A percentile compares a stretch with the other conserved stretches of the same genome.
These are phyloP conservation scores for Taphrina wiesneri DNA, from an alignment of 1,139 yeast genomes.

Conservation along the genomic window DNA sequence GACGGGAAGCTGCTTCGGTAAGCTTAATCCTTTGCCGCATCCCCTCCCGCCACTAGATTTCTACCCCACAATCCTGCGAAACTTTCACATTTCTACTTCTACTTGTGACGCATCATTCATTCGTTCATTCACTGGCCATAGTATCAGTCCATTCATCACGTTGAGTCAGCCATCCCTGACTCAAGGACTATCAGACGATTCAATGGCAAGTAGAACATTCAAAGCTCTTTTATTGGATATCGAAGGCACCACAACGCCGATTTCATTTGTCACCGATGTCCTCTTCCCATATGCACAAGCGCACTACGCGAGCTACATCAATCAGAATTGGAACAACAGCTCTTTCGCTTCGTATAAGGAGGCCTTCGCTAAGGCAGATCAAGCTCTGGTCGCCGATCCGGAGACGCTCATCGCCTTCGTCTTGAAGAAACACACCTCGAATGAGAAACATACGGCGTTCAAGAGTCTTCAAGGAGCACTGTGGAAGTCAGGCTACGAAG, in stretches of 20 bases:
- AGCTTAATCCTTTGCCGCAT: background rate
- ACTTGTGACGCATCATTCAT: too few species aligned
- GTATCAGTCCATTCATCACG: too few species aligned
- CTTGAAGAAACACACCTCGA: constrained; percentile 58
- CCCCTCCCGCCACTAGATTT: background rate
- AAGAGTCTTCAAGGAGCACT: constrained; percentile 80
- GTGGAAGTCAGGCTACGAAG: constrained; percentile 77
- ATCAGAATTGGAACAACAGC: constrained; percentile 36
- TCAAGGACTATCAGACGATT: background rate
- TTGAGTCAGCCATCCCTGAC: too few species aligned
- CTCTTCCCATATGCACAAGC: constrained; percentile 49
- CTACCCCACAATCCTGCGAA: background rate
- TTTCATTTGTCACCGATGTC: constrained; percentile 57
- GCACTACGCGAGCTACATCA: constrained; percentile 40
- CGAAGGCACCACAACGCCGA: constrained; percentile 81
- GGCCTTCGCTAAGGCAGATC: constrained; percentile 42
- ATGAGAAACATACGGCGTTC: constrained; percentile 74
- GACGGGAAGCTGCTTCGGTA: background rate
- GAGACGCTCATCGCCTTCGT: constrained; percentile 53
- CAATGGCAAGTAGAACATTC: background rate
- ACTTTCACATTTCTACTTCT: background rate
- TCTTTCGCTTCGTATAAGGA: constrained; percentile 49
- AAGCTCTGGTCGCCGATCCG: constrained; percentile 43
- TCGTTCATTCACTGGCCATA: too few species aligned
- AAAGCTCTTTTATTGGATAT: constrained; percentile 53